Evolutionary conservation across 2,329 filamentous ascomycete species (phyloP).

Genomic region (Didymella pomorum): DNA sequence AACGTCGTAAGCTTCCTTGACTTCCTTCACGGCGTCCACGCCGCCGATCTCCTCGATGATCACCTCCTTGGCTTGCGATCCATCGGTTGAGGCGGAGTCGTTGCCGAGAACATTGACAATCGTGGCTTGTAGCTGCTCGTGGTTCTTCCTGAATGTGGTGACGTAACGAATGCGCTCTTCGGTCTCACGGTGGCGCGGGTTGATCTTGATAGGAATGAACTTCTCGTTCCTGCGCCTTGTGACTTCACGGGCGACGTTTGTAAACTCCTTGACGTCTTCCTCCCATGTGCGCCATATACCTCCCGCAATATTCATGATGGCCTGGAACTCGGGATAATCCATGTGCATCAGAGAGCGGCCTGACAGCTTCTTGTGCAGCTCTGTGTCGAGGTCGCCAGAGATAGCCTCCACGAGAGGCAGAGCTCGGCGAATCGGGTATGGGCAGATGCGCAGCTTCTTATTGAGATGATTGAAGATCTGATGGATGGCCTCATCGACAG

Average conservation of each 20-base stretch:
- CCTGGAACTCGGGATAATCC: slow-evolving; percentile 88
- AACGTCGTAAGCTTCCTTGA: slow-evolving; percentile 91
- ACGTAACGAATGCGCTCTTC: slow-evolving; percentile 94
- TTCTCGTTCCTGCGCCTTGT: slow-evolving; percentile 93
- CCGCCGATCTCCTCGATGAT: slow-evolving; percentile 95
- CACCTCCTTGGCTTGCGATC: slow-evolving; percentile 51
- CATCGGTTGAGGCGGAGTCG: slow-evolving; percentile 53
- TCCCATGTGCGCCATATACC: slow-evolving; percentile 94
- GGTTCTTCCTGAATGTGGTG: slow-evolving; percentile 91
- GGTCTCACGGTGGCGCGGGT: slow-evolving; percentile 83
- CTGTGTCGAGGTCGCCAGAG: slow-evolving; percentile 87
- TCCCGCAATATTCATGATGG: slow-evolving; percentile 82
- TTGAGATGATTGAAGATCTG: slow-evolving; percentile 95
- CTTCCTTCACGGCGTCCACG: slow-evolving; percentile 95
- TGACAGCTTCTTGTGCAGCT: slow-evolving; percentile 83
- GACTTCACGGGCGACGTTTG: slow-evolving; percentile 94
- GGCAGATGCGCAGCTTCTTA: slow-evolving; percentile 96
- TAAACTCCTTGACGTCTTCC: slow-evolving; percentile 96
- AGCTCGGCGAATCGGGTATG: slow-evolving; percentile 91
- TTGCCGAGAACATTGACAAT: slow-evolving; percentile 96
- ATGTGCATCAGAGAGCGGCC: slow-evolving; percentile 90
- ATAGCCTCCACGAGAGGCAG: slow-evolving; percentile 96
- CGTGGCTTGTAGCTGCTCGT: slow-evolving; percentile 95
- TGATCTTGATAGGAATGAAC: slow-evolving; percentile 98
- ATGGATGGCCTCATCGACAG: slow-evolving; percentile 86